Conservation (phyloP, 768 basidiomycete genomes). For the Obba rivulosa region DNA sequence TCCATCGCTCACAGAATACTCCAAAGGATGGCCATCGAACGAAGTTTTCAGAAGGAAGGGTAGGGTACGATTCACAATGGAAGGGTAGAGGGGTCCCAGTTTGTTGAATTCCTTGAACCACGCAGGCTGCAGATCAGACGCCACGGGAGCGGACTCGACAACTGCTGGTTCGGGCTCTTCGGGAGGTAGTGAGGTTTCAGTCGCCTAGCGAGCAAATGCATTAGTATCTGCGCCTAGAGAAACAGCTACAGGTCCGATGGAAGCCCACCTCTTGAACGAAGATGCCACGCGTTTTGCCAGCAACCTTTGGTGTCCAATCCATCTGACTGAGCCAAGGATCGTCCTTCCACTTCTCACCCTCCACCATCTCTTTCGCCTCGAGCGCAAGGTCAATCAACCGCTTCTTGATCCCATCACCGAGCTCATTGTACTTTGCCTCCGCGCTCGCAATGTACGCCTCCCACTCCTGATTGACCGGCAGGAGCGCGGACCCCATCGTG, state of each 20-base stretch:
- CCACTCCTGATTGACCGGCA: constrained; percentile 91
- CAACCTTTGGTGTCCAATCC: constrained; percentile 91
- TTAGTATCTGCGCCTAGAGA: neutral
- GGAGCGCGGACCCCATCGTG: constrained; percentile 87
- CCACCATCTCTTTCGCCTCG: constrained; percentile 45
- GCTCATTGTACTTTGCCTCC: constrained; percentile 66
- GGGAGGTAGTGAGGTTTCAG: neutral
- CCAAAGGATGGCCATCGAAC: constrained; percentile 57
- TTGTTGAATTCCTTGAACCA: constrained; percentile 54
- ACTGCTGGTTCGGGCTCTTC: neutral
- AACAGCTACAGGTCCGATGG: no score
- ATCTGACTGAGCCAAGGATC: constrained; percentile 87
- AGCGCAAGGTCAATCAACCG: constrained; percentile 67
- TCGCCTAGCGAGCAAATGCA: neutral
- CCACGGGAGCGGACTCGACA: neutral
- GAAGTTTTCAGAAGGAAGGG: constrained; percentile 64
- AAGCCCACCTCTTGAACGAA: constrained; percentile 27
- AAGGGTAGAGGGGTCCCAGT: constrained; percentile 36
- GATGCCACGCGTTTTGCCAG: constrained; percentile 63
- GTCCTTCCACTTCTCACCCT: constrained; percentile 50
- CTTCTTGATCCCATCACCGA: constrained; percentile 57
- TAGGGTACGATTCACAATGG: constrained; percentile 46
- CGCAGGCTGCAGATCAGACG: constrained; percentile 27
- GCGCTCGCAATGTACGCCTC: constrained; percentile 74
- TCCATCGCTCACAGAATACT: constrained; percentile 44